Evolutionary conservation across 1,139 yeast species (phyloP).

Genomic region (Pichia sp.): DNA sequence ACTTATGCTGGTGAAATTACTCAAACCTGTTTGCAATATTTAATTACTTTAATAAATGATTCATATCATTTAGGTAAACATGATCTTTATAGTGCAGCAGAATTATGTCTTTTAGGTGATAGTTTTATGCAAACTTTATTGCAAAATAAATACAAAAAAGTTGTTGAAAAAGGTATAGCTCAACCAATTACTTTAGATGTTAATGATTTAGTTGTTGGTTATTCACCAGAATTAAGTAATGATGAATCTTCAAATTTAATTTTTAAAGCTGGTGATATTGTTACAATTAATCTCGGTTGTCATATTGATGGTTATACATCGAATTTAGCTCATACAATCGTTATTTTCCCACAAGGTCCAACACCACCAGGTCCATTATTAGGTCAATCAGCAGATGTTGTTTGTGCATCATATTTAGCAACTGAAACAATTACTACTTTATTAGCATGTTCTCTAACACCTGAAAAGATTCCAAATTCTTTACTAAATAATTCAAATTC

Average conservation of each 20-base stretch:
- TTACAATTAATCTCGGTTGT: conserved; percentile 77
- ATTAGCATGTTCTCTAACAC: conserved; percentile 66
- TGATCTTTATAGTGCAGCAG: conserved; percentile 54
- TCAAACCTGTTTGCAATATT: conserved; percentile 74
- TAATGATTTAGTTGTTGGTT: conserved; percentile 71
- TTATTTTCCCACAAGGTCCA: conserved; percentile 62
- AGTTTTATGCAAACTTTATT: conserved; percentile 57
- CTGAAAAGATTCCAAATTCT: conserved; percentile 58
- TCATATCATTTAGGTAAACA: conserved; percentile 55
- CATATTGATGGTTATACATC: conserved; percentile 96
- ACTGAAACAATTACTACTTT: conserved; percentile 73
- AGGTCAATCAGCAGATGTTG: conserved; percentile 83
- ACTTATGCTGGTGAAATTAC: conserved; percentile 86
- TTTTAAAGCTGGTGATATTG: conserved; percentile 74
- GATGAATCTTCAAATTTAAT: conserved; percentile 44
- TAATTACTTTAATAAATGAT: conserved; percentile 61
- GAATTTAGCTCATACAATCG: conserved; percentile 77
- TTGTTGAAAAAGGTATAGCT: conserved; percentile 81
- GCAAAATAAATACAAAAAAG: conserved; percentile 49
- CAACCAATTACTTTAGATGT: conserved; percentile 86
- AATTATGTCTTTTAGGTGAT: conserved; percentile 78
- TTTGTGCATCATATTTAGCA: conserved; percentile 85
- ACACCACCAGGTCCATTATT: conserved; percentile 68
- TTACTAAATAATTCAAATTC: conserved; percentile 1
- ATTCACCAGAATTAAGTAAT: conserved; percentile 72